Base-by-base conservation (phyloP, 495 filamentous ascomycete species). In the Aspergillus steynii region DNA sequence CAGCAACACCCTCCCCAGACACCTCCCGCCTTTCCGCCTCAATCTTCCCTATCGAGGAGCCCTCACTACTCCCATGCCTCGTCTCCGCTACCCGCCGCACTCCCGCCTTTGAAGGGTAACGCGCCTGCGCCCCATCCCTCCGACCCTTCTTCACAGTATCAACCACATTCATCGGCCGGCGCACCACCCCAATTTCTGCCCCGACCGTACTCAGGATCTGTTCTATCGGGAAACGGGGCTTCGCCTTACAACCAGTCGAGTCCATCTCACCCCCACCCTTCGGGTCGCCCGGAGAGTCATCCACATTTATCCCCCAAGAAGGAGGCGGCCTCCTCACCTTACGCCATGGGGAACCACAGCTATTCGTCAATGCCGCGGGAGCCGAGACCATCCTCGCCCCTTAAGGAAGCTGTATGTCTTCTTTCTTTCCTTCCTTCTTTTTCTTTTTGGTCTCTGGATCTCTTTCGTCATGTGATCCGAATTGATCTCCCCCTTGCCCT, bases 71-170 rank as follows among this genome's bases (percentile, higher is more conserved):
- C 64, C 66, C 77, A 74, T 79, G 82, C 70, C 77, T 84, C 71
- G 72, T 81, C 76, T 79, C 76, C 77, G 26, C 65, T 78, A 76
- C 71, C 85, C 71, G 71, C 78, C 71, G 56, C 80, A 61, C 61
- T 80, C 68, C 71, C 81, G 70, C 74, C 82, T 71, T 72, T 80
- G 76, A 73, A 83, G 77, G 77, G 76, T 65, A 59, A 84, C 76
- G 64, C 83, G 78, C 64, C 69, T 74, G 64, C 75, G 68, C 69
- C 80, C 70, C 64, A 69, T 58, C 79, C 65, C 58, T 77, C 71
- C 51, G 82, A 71, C 63, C 68, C 71, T 55, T 77, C 64, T 65
- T 74, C 72, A 59, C 80, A 74, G 74, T 85, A 71, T 71, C 80
- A 68, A 64, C 73, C 60, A 56, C 82, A 71, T 65, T 73, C 75